phyloP scores from a whole-genome alignment of 805 yeast genomes.

The Starmera quercuum region DNA sequence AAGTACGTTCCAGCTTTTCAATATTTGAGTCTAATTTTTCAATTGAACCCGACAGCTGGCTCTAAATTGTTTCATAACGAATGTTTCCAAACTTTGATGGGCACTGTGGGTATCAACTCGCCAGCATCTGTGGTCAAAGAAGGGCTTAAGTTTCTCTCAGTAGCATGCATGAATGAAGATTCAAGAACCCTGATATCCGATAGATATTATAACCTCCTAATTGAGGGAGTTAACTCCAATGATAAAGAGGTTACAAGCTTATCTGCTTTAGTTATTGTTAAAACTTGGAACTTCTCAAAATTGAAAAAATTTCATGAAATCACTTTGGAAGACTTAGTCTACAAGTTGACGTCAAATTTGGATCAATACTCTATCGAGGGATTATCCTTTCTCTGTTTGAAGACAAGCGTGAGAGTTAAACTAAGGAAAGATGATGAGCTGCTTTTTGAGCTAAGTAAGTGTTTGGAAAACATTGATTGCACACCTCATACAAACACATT shows the following conservation, averaged over 20 bases:
- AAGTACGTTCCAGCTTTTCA: conserved; percentile 17
- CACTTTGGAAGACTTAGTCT: conserved; percentile 23
- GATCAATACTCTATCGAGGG: conserved; percentile 32
- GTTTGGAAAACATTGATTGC: conserved; percentile 10
- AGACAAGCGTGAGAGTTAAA: conserved; percentile 25
- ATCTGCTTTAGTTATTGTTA: conserved; percentile 41
- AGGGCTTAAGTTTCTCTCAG: conserved; percentile 30
- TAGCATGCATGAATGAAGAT: conserved; percentile 43
- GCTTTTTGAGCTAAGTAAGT: conserved; percentile 21
- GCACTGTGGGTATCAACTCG: conserved; percentile 4
- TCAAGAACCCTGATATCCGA: conserved; percentile 40
- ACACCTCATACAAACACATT: conserved; percentile 13
- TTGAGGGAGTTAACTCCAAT: conserved; percentile 24
- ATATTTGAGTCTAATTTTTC: conserved; percentile 10
- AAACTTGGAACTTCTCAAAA: conserved; percentile 42
- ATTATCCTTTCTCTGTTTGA: conserved; percentile 41
- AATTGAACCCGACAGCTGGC: conserved; percentile 2
- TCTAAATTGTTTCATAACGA: conserved; percentile 17
- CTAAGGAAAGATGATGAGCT: conserved; percentile 31
- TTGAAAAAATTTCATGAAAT: conserved; percentile 27
- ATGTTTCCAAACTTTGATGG: conserved; percentile 19
- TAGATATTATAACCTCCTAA: conserved; percentile 33
- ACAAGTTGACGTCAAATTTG: conserved; percentile 17
- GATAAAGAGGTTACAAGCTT: conserved; percentile 21
- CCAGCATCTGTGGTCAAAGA: conserved; percentile 11